Base-by-base conservation (phyloP, 768 basidiomycete species). In the Tulasnella sp. region DNA sequence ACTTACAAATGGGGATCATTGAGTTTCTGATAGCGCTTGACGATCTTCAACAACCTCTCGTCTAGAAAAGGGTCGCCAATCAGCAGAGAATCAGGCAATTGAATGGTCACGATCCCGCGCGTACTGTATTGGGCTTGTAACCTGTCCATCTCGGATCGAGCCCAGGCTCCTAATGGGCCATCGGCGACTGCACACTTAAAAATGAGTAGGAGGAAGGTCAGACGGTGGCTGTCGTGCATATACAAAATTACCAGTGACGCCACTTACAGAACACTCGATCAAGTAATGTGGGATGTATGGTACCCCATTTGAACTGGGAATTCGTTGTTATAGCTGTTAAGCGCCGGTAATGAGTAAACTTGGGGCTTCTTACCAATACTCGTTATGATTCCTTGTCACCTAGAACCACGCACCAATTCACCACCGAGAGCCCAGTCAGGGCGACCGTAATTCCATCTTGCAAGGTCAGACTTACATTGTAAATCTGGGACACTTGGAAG, bases 401-500 rank as follows among this genome's bases (percentile, higher is more conserved):
- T 59, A 51, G 3, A 21, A 19, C 8, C 48, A 13, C 10, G 21
- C 55, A 23, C 15, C 19, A 1, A n/a, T n/a, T n/a, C n/a, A 21
- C 21, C 44, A n/a, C 27, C 4, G 24, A 3, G 11, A 9, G 26
- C 5, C 19, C 11, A 55, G 2, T 55, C 38, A 32, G 53, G 7
- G 7, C 9, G 1, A 17, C 30, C 3, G 13, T 7, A 11, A 4
- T 5, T n/a, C 34, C 34, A 15, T 7, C 34, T 7, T 38, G 4
- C 10, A 19, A 51, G 27, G 7, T 11, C 4, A 10, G 8, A 53
- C 59, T 7, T 24, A 63, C 62, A 4, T 63, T 59, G 29, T 53
- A 63, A 15, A 63, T 63, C n/a, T 56, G 60, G n/a, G 62, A 63
- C 8, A 63, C 62, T 51, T 60, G 47, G 59, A 63, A 63, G 13